phyloP scores from a whole-genome alignment of 1,284 basidiomycete genomes.

The Inonotus obliquus region DNA sequence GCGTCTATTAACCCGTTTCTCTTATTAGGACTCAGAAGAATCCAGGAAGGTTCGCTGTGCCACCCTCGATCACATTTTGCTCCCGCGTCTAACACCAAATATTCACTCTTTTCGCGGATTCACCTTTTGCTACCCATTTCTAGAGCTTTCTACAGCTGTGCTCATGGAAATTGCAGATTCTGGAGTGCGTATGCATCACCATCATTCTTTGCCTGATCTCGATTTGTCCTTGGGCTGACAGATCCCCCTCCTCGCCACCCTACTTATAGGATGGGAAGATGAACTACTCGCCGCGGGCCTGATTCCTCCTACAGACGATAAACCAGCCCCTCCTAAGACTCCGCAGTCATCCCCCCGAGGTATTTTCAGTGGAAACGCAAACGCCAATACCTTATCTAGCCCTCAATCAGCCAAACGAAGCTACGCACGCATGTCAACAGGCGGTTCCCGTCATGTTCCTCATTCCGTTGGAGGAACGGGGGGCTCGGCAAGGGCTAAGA shows the following conservation, averaged over 20 bases:
- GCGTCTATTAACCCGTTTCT: neutral
- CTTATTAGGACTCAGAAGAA: neutral
- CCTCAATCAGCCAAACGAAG: neutral
- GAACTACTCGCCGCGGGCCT: constrained; percentile 5
- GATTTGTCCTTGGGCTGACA: neutral
- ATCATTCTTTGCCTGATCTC: neutral
- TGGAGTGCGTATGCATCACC: constrained; percentile 8
- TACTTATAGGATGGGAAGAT: constrained; percentile 14
- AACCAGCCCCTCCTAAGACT: neutral
- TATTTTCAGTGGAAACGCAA: neutral
- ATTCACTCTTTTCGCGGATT: neutral
- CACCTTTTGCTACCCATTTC: no score
- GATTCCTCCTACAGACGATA: neutral
- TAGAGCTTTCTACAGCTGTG: constrained; percentile 14
- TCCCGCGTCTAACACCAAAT: neutral
- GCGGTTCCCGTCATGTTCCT: neutral
- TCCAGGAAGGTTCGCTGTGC: neutral
- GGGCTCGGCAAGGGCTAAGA: no score
- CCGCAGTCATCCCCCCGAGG: no score
- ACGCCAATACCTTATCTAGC: neutral
- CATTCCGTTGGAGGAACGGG: neutral
- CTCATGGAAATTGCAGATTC: constrained; percentile 2
- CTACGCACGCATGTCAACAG: constrained; percentile 3
- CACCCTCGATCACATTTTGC: neutral
- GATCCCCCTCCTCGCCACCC: neutral